Conservation (phyloP, 768 basidiomycete species). For the Russula abietina region DNA sequence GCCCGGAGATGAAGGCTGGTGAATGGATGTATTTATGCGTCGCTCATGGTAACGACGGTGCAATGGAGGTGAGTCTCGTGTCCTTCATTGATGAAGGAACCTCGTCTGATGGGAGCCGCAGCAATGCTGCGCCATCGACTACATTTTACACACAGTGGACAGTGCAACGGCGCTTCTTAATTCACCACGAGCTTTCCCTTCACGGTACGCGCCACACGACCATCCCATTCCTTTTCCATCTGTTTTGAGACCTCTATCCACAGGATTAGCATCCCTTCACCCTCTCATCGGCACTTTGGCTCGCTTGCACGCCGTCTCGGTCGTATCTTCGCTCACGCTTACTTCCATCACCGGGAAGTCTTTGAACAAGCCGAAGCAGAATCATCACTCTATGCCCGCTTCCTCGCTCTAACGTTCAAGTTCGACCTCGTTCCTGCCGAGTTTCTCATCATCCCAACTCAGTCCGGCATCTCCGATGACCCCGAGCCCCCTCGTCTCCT, state of each 20-base stretch:
- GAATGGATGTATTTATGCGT: slow-evolving; percentile 97
- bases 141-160: slow-evolving; percentile 88
- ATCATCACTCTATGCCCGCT: slow-evolving; percentile 83
- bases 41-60: slow-evolving; percentile 83
- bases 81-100: background rate
- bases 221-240: background rate
- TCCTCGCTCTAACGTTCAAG: slow-evolving; percentile 72
- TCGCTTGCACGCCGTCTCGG: slow-evolving; percentile 87
- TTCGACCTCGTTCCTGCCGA: slow-evolving; percentile 79
- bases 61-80: slow-evolving; percentile 62
- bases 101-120: slow-evolving; percentile 28
- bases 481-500: slow-evolving; percentile 24
- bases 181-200: slow-evolving; percentile 87
- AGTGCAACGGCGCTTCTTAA: slow-evolving; percentile 89
- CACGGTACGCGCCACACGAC: slow-evolving; percentile 48
- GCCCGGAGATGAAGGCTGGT: slow-evolving; percentile 98
- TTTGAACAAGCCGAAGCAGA: slow-evolving; percentile 90
- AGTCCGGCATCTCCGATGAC: slow-evolving; percentile 31
- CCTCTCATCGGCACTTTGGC: slow-evolving; percentile 82
- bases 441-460: slow-evolving; percentile 73
- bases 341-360: slow-evolving; percentile 88
- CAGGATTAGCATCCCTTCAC: slow-evolving; percentile 74
- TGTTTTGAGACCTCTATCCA: slow-evolving; percentile 6
- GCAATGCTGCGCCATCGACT: slow-evolving; percentile 98
- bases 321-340: slow-evolving; percentile 94